Conservation (phyloP, 805 yeast species). For the Sugiyamaella qingdaonensis region DNA sequence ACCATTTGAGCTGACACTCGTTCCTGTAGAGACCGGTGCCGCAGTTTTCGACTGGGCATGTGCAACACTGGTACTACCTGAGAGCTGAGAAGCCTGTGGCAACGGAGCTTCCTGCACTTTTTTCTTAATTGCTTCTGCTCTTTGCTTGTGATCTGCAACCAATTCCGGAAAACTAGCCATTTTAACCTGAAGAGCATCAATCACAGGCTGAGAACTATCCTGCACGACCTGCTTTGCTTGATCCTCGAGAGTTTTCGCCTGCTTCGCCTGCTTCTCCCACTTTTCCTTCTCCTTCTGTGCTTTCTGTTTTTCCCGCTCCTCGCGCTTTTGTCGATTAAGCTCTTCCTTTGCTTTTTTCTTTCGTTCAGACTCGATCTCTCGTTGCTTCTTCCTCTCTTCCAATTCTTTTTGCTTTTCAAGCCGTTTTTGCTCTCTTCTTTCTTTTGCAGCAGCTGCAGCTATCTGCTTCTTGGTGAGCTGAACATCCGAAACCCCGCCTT, state of each 20-base stretch:
- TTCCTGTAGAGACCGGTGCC: not conserved
- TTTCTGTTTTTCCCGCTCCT: not conserved
- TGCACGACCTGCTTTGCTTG: too few relatives aligned
- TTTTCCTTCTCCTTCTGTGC: not conserved
- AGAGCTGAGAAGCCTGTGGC: conserved; percentile 16
- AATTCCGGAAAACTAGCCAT: too few relatives aligned
- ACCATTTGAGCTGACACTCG: too few relatives aligned
- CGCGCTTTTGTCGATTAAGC: not conserved
- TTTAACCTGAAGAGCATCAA: too few relatives aligned
- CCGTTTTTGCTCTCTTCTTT: not conserved
- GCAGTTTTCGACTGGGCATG: conserved; percentile 9
- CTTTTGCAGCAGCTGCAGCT: not conserved
- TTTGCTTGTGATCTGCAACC: too few relatives aligned
- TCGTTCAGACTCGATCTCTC: not conserved
- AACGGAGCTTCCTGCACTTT: not conserved
- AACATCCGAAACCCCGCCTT: too few relatives aligned
- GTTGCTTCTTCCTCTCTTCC: conserved; percentile 1
- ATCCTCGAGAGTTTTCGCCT: not conserved
- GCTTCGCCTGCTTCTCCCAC: not conserved
- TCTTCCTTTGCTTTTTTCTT: not conserved
- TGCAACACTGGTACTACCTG: conserved; percentile 14
- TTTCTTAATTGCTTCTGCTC: not conserved
- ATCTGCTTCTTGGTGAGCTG: not conserved
- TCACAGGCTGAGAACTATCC: too few relatives aligned
- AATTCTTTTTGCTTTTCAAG: not conserved